Base-by-base conservation (phyloP, 192 early-diverging fungal species). In the Backusella morwellensis region DNA sequence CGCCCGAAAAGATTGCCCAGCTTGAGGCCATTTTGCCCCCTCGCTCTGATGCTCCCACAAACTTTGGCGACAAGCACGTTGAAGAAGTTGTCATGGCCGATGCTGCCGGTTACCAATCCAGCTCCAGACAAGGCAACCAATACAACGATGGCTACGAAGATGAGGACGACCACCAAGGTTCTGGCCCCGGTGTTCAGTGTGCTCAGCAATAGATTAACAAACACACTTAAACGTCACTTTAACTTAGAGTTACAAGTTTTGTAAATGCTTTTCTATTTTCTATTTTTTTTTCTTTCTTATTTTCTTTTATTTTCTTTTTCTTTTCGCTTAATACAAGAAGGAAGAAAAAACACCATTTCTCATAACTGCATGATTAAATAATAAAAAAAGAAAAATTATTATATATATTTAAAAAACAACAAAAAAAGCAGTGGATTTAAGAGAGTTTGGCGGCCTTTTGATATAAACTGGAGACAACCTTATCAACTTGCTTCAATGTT, bases 401-500 rank as follows among this genome's bases (percentile, higher is more conserved):
- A 32, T 68, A 35, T 68, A 68, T 68, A 68, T 35, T 36, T 35
- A 68, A 68, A 36, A 44, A 44, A 11, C 8, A 40, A 0, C 32
- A 32, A 32, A 32, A 32, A 32, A 32, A 32, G n/a, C 32, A 32
- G 32, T 32, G 32, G 32, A 32, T 32, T 50, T 72, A 72, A 50
- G 70, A 72, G 12, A 72, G 42, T 17, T 72, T 72, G 14, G 70
- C 70, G 17, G 70, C 70, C 90, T 99, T 98, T 82, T 94, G 89
- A 82, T 99, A 99, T 41, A 99, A 88, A 47, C 92, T 93, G 76
- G 97, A 95, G 8, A 99, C 97, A 29, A 98, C 98, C 74, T 95
- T 93, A 66, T 93, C 93, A 88, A 99, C 96, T 74, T 95, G 93
- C 86, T 99, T 98, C 84, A 99, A 89, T 26, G 98, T 99, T 23